These are phyloP conservation scores for Lipomyces yamanashiensis DNA, from an alignment of 805 yeast species.

Conservation along the genomic window DNA sequence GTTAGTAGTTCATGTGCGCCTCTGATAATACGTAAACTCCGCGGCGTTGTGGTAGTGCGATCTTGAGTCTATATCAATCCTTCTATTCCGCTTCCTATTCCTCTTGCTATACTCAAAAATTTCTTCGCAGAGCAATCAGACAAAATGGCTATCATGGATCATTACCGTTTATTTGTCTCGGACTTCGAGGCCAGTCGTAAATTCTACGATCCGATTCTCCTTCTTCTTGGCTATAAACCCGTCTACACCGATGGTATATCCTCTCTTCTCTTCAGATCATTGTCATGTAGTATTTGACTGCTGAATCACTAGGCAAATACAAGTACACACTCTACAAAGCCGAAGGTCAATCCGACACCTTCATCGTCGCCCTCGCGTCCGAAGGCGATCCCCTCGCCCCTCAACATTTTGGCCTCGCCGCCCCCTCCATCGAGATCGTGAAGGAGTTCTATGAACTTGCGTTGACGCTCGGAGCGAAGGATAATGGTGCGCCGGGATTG, in stretches of 20 bases:
- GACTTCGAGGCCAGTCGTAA: slow-evolving; percentile 12
- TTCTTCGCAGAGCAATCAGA: too few species aligned
- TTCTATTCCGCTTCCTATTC: too few species aligned
- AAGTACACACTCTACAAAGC: neutral
- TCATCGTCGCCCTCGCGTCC: neutral
- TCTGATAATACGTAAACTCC: too few species aligned
- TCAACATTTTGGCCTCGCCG: slow-evolving; percentile 12
- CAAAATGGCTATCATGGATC: slow-evolving; percentile 11
- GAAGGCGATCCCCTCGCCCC: neutral
- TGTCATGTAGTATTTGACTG: neutral
- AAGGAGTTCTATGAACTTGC: slow-evolving; percentile 12
- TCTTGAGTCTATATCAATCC: too few species aligned
- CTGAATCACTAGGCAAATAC: neutral
- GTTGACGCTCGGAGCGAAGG: slow-evolving; percentile 11
- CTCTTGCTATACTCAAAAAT: too few species aligned
- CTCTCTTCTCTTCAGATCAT: neutral
- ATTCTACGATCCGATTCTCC: slow-evolving; percentile 21
- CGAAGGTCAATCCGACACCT: neutral
- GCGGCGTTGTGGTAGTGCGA: too few species aligned
- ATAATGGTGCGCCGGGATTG: slow-evolving; percentile 19
- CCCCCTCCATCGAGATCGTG: slow-evolving; percentile 6
- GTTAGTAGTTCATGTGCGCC: too few species aligned
- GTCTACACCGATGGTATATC: slow-evolving; percentile 2
- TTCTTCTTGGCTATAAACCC: slow-evolving; percentile 8
- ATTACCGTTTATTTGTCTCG: neutral